These are phyloP conservation scores for Phytophthora quininea DNA, from an alignment of 352 stramenopile species.

Conservation along the genomic window DNA sequence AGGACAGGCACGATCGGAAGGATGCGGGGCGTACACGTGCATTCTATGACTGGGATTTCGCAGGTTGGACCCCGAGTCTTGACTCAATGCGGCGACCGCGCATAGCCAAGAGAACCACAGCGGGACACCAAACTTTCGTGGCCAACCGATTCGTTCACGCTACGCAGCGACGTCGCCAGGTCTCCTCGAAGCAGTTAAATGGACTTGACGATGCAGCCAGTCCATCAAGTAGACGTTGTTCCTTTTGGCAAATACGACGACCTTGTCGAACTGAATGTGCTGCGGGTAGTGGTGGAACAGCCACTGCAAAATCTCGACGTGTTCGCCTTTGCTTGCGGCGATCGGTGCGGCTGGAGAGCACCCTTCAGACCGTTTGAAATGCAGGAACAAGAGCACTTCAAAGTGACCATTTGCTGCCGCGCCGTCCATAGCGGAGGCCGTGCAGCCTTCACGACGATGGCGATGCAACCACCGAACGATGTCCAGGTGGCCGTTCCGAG, in stretches of 20 bases:
- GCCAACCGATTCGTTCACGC: conserved; percentile 17
- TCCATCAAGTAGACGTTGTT: conserved; percentile 28
- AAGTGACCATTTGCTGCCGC: conserved; percentile 33
- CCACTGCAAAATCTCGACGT: conserved; percentile 29
- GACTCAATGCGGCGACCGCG: neutral
- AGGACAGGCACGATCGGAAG: neutral
- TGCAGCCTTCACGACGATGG: conserved; percentile 11
- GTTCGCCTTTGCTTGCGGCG: conserved; percentile 14
- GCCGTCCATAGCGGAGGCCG: conserved; percentile 15
- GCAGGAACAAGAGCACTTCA: conserved; percentile 34
- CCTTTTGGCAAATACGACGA: conserved; percentile 25
- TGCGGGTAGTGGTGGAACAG: conserved; percentile 23
- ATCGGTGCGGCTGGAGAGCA: conserved; percentile 10
- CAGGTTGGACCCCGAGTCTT: neutral
- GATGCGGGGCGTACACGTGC: neutral
- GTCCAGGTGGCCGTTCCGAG: conserved; percentile 22
- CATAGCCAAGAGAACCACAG: neutral
- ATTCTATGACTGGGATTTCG: conserved; percentile 10
- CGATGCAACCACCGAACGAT: conserved; percentile 29
- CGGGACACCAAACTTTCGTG: neutral
- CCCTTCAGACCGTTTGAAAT: conserved; percentile 15
- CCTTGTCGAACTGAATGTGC: conserved; percentile 15
- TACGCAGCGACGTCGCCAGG: conserved; percentile 1
- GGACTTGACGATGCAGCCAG: conserved; percentile 23
- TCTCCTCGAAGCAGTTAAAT: neutral